These are phyloP conservation scores for Xylariaceae sp. DNA, from an alignment of 2,329 filamentous ascomycete genomes.

Conservation along the genomic window DNA sequence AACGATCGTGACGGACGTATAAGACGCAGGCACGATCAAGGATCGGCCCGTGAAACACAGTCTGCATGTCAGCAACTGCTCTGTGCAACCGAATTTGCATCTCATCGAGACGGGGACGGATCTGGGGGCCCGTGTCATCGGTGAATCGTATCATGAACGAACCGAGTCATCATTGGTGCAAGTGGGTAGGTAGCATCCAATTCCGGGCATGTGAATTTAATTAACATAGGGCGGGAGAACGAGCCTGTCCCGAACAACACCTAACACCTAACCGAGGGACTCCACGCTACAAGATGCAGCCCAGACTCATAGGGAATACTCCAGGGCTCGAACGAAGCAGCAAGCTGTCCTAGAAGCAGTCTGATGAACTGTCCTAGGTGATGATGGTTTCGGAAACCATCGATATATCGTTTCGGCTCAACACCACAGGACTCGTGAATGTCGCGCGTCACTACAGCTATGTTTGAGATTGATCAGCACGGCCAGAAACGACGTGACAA, in stretches of 20 bases:
- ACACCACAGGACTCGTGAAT: slow-evolving; percentile 9
- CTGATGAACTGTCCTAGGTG: slow-evolving; percentile 5
- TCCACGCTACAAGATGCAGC: neutral
- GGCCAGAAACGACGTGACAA: slow-evolving; percentile 1
- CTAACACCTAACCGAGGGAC: neutral
- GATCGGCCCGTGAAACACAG: slow-evolving; percentile 14
- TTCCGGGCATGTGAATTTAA: too few species aligned
- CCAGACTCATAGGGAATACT: neutral
- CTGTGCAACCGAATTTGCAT: slow-evolving; percentile 15
- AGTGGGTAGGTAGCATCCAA: neutral
- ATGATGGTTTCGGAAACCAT: slow-evolving; percentile 18
- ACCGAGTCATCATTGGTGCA: slow-evolving; percentile 1
- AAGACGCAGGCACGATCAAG: slow-evolving; percentile 4
- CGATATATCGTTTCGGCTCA: slow-evolving; percentile 20
- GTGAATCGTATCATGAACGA: slow-evolving; percentile 6
- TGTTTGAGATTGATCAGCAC: slow-evolving; percentile 15
- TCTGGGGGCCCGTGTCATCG: slow-evolving; percentile 10
- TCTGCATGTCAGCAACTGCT: slow-evolving; percentile 14
- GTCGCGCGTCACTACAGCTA: slow-evolving; percentile 16
- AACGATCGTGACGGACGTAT: slow-evolving; percentile 7
- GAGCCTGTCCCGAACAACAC: neutral
- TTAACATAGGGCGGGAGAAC: neutral
- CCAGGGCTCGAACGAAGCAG: neutral
- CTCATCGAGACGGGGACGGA: slow-evolving; percentile 1
- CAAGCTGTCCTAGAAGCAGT: too few species aligned